Evolutionary conservation across 148 eudicot genomes (phyloP).

Genomic region (Chenopodium album): DNA sequence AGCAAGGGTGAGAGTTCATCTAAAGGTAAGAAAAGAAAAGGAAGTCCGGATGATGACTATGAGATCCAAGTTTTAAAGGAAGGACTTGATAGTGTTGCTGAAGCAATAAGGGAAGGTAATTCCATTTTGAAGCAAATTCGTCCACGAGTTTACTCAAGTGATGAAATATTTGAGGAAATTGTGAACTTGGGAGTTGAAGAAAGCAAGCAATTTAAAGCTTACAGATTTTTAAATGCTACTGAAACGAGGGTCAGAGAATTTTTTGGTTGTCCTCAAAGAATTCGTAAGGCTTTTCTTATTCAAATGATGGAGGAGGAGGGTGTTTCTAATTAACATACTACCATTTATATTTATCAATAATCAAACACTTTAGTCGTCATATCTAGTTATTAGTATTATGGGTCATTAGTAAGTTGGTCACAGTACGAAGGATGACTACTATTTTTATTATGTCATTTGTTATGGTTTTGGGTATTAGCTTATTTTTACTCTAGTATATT

Average conservation of each 20-base stretch:
- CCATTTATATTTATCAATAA: too few relatives aligned
- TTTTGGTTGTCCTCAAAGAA: neutral
- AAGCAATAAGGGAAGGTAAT: constrained; percentile 8
- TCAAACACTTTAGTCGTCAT: too few relatives aligned
- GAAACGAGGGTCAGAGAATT: neutral
- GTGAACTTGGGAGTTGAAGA: neutral
- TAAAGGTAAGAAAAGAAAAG: neutral
- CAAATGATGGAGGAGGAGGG: neutral
- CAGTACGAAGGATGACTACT: too few relatives aligned
- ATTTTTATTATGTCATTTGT: too few relatives aligned
- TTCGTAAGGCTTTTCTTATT: neutral
- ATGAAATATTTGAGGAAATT: neutral
- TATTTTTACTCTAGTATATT: too few relatives aligned
- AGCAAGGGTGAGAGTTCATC: neutral
- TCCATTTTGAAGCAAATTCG: neutral
- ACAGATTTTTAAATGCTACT: neutral
- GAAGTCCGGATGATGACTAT: neutral
- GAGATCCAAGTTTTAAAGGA: neutral
- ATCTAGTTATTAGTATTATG: too few relatives aligned
- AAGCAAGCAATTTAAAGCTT: neutral
- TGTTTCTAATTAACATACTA: neutral
- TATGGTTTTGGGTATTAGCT: too few relatives aligned
- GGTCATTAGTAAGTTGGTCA: too few relatives aligned
- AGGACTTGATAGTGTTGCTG: constrained; percentile 1
- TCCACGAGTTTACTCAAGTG: neutral